Conservation (phyloP, 2,329 filamentous ascomycete species). For the Ascochyta viciae-villosae region DNA sequence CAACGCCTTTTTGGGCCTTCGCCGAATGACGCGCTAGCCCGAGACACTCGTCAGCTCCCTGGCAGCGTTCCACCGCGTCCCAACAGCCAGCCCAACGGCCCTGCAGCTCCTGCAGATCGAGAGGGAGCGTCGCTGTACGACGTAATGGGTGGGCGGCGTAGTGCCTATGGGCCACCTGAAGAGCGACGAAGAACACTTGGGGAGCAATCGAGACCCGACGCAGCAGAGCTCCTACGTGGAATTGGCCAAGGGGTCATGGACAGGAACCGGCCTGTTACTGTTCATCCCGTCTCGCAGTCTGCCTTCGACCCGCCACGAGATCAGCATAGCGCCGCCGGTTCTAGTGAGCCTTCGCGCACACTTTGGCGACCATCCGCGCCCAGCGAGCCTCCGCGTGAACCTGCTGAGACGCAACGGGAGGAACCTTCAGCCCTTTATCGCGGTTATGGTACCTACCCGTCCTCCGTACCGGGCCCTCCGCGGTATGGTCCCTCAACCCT, state of each 20-base stretch:
- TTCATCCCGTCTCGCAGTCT: slow-evolving; percentile 50
- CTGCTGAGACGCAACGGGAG: slow-evolving; percentile 38
- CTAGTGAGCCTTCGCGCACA: slow-evolving; percentile 32
- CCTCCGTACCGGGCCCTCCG: slow-evolving; percentile 29
- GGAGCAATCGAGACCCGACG: slow-evolving; percentile 44
- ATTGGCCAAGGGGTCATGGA: slow-evolving; percentile 27
- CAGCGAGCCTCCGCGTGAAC: slow-evolving; percentile 35
- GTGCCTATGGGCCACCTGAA: slow-evolving; percentile 38
- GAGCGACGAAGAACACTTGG: slow-evolving; percentile 46
- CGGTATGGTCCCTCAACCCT: slow-evolving; percentile 32
- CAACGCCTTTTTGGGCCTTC: slow-evolving; percentile 42
- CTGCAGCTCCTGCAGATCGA: slow-evolving; percentile 32
- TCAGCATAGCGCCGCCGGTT: slow-evolving; percentile 25
- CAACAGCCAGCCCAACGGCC: slow-evolving; percentile 49
- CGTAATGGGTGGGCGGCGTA: slow-evolving; percentile 33
- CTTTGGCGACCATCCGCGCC: slow-evolving; percentile 42
- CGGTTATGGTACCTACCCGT: slow-evolving; percentile 41
- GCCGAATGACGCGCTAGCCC: slow-evolving; percentile 35
- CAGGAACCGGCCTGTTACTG: slow-evolving; percentile 47
- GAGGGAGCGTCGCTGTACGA: slow-evolving; percentile 35
- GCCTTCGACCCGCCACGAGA: slow-evolving; percentile 47
- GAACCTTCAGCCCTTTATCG: slow-evolving; percentile 39
- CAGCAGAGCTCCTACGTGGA: slow-evolving; percentile 41
- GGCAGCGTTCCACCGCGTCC: slow-evolving; percentile 47
- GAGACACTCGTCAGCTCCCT: slow-evolving; percentile 35